Evolutionary conservation across 306 rosid species (phyloP), one percentile per base, ranked within the genome.

Genomic region (Medicago lupulina): DNA sequence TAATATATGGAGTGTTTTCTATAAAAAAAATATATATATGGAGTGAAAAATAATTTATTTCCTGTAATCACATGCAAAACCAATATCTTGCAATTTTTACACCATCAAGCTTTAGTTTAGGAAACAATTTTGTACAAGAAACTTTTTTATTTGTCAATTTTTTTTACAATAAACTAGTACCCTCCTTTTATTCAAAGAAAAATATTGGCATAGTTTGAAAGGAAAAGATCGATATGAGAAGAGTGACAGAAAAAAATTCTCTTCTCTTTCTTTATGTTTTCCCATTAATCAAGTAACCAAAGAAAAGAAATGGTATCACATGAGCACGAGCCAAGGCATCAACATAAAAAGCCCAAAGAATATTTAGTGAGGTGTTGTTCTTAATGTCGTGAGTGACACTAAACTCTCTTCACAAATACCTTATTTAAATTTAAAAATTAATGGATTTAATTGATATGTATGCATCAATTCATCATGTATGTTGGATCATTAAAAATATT

Each of bases 21-120:
- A 34, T 34, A 5, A 5, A 34, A 31, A 34, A 34, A 34, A 34
- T 28, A 28, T 28, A 3, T 5, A 2, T 15, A n/a, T 34, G 59
- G 38, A 66, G 12, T 57, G 21, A 21, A 47, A 58, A 12, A 40
- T 64, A 54, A 46, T 59, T 73, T 14, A 41, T 39, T 65, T 46
- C 39, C 43, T 15, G 7, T 19, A 8, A 39, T 6, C 46, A 49
- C 21, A 57, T 54, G 23, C 55, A 70, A 64, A 44, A 70, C n/a
- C 25, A 40, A 61, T 51, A 31, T 59, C 25, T 8, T 34, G 7
- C 38, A 34, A 34, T 34, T 34, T 5, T 34, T 34, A 34, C 38
- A 0, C 5, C 38, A 34, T 34, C 38, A 34, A 5, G 7, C 31
- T 28, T 28, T 28, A 28, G 31, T 28, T 28, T 28, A 31, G 36